Evolutionary conservation across 768 basidiomycete genomes (phyloP).

Genomic region (Boletus rex-veris): DNA sequence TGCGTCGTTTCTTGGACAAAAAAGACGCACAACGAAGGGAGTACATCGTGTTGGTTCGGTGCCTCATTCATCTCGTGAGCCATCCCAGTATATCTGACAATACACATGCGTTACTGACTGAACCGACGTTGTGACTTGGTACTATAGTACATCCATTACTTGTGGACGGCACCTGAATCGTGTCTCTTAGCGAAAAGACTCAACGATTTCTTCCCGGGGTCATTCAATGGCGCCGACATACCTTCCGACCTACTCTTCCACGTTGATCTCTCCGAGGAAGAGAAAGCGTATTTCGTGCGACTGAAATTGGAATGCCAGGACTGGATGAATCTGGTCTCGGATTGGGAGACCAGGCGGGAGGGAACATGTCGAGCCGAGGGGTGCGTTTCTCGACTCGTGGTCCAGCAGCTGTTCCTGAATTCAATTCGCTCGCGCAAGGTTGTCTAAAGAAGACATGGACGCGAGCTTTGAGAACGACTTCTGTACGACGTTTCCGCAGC

Average conservation of each 20-base stretch:
- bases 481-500: constrained; percentile 19
- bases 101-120: not conserved
- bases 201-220: constrained; percentile 30
- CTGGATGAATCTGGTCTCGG: constrained; percentile 17
- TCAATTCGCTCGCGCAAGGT: not conserved
- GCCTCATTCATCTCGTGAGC: constrained; percentile 22
- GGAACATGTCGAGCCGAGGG: constrained; percentile 4
- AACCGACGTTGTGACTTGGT: not conserved
- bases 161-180: constrained; percentile 28
- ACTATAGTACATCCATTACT: constrained; percentile 26
- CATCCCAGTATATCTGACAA: not conserved
- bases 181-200: constrained; percentile 18
- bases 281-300: constrained; percentile 16
- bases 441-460: constrained; percentile 12
- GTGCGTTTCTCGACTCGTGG: not conserved
- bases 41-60: constrained; percentile 23
- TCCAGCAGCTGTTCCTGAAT: not conserved
- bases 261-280: constrained; percentile 19
- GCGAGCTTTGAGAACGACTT: constrained; percentile 23
- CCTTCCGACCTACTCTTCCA: constrained; percentile 26
- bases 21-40: constrained; percentile 15
- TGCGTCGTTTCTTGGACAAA: constrained; percentile 12
- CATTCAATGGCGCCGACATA: constrained; percentile 5
- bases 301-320: constrained; percentile 15
- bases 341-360: constrained; percentile 22